Evolutionary conservation across 2,329 filamentous ascomycete genomes (phyloP), one percentile per base, ranked within the genome.

Genomic region (Paecilomyces variotii): DNA sequence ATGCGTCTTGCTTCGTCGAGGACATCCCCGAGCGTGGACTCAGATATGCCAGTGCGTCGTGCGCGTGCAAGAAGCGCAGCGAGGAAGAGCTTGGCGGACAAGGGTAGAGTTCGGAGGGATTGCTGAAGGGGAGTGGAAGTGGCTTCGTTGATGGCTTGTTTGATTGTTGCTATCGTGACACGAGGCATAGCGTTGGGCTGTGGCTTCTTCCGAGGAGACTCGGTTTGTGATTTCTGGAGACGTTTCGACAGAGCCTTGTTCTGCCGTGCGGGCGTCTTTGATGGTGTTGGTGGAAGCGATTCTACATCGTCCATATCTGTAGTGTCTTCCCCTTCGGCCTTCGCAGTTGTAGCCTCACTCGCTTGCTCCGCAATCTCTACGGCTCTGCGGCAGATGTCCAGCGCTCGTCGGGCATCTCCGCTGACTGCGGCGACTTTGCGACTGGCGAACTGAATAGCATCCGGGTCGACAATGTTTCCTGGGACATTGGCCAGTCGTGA

Each of bases 401-500:
- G 81, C 1, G 92, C 94, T 63, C 94, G 86, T 58, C 94, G 83
- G 19, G 94, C 94, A 68, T 99, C 94, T 60, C 94, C 95, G 63
- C 90, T 95, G 52, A 99, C 95, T 45, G 94, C 93, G 4, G 94
- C 94, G 32, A 99, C 94, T 76, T 99, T 99, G 61, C 94, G 86
- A 66, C 90, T 93, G 2, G 94, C 94, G 70, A 99, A 99, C 74
- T 97, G 93, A 55, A 99, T 84, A 12, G 94, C 95, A 69, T 99
- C 94, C 1, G 90, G 80, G 61, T 97, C 91, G 49, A 99, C 93
- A 52, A 99, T 88, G 64, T 92, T 87, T 27, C 91, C 91, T 0
- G 90, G 88, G 0, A 97, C 90, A 57, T 90, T 91, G 69, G 91
- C 86, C 1, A 99, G 83, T 30, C 94, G 88, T n/a, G 91, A 96